Conservation (phyloP, 495 filamentous ascomycete species). For the Annulohypoxylon moriforme region DNA sequence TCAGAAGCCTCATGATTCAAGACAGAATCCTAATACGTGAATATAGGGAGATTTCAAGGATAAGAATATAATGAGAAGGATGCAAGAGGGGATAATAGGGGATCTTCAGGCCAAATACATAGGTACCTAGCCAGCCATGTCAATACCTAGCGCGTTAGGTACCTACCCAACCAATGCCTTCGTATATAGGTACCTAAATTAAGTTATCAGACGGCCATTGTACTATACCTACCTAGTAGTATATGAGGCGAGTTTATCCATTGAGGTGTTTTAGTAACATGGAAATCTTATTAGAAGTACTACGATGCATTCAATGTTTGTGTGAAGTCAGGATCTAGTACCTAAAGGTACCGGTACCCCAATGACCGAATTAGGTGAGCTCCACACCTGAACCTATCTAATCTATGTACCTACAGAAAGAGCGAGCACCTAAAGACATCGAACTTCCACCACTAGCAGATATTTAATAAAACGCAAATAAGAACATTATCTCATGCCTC, state of each 20-base stretch:
- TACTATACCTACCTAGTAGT: no score
- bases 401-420: not conserved
- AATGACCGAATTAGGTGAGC: not conserved
- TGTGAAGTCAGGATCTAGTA: not conserved
- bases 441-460: constrained; percentile 7
- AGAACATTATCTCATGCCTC: not conserved
- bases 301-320: no score
- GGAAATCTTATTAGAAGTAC: no score
- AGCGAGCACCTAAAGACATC: not conserved
- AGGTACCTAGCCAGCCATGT: not conserved
- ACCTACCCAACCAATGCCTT: not conserved
- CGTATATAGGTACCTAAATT: not conserved
- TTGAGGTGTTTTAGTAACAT: no score
- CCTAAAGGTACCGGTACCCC: not conserved
- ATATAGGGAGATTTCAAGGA: not conserved
- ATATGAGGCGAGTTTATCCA: no score
- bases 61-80: not conserved
- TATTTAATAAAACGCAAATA: not conserved
- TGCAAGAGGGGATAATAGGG: not conserved
- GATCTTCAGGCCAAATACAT: not conserved
- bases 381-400: not conserved
- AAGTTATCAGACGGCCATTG: not conserved
- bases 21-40: not conserved
- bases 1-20: not conserved
- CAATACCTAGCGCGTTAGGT: not conserved